These are phyloP conservation scores for Aspergillus aculeatinus DNA, from an alignment of 2,329 filamentous ascomycete genomes.

Conservation along the genomic window DNA sequence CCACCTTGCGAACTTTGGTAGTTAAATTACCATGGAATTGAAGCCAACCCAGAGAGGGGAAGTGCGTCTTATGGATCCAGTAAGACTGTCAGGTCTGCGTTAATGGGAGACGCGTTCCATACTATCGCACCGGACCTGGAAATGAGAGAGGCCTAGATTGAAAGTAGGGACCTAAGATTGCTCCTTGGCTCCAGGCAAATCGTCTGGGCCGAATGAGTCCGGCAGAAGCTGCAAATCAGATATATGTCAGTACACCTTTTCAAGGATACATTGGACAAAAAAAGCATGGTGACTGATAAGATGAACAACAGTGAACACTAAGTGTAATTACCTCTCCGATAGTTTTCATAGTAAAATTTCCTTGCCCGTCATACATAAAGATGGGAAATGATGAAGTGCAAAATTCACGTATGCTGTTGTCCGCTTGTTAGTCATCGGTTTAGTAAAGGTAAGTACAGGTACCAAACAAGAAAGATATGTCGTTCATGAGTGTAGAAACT, in stretches of 20 bases:
- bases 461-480: neutral
- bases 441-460: neutral
- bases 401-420: constrained; percentile 67
- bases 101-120: neutral
- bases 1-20: too few species aligned
- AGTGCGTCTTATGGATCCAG: neutral
- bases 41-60: constrained; percentile 1
- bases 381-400: constrained; percentile 68
- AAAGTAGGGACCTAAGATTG: neutral
- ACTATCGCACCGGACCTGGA: neutral
- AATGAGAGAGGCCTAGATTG: neutral
- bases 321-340: constrained; percentile 39
- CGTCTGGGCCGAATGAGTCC: constrained; percentile 66
- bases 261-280: neutral
- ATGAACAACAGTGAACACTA: neutral
- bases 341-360: constrained; percentile 52
- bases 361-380: constrained; percentile 88
- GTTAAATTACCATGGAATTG: too few species aligned
- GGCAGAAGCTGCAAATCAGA: constrained; percentile 58
- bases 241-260: constrained; percentile 2
- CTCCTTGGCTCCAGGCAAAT: constrained; percentile 42
- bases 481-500: neutral
- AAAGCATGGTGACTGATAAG: neutral
- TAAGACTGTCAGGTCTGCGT: neutral
- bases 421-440: constrained; percentile 6